Evolutionary conservation across 805 yeast species (phyloP).

Genomic region (Ogataea chonburiensis): DNA sequence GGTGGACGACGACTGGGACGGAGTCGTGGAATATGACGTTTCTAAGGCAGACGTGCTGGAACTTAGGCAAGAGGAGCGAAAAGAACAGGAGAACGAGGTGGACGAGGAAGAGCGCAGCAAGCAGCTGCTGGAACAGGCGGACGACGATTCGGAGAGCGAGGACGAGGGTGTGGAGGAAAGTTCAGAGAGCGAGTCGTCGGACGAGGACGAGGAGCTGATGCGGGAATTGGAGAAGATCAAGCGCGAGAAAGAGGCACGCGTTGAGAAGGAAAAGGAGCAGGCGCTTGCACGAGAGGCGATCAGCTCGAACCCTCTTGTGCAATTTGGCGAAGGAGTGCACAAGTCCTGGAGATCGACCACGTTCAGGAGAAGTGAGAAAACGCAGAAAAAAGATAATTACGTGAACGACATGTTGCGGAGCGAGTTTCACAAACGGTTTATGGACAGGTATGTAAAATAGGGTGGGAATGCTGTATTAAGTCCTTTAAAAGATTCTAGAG

Average conservation of each 20-base stretch:
- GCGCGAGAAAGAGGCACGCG: slow-evolving; percentile 33
- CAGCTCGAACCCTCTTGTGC: slow-evolving; percentile 29
- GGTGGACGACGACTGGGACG: slow-evolving; percentile 31
- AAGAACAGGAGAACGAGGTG: slow-evolving; percentile 29
- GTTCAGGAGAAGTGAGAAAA: slow-evolving; percentile 24
- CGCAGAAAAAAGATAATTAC: slow-evolving; percentile 24
- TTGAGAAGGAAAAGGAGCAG: slow-evolving; percentile 29
- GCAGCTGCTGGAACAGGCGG: slow-evolving; percentile 18
- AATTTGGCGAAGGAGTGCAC: slow-evolving; percentile 10
- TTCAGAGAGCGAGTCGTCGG: slow-evolving; percentile 11
- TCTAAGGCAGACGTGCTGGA: slow-evolving; percentile 19
- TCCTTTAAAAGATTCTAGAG: slow-evolving; percentile 30
- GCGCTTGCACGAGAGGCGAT: slow-evolving; percentile 24
- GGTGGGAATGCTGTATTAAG: too few species aligned
- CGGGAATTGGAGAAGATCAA: slow-evolving; percentile 41
- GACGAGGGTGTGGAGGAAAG: slow-evolving; percentile 21
- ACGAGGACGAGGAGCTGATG: slow-evolving; percentile 40
- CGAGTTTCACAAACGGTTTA: slow-evolving; percentile 41
- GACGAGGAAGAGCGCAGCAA: slow-evolving; percentile 24
- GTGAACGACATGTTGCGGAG: slow-evolving; percentile 37
- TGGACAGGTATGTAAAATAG: slow-evolving; percentile 39
- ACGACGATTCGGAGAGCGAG: slow-evolving; percentile 29
- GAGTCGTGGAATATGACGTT: slow-evolving; percentile 41
- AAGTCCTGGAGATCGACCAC: slow-evolving; percentile 39
- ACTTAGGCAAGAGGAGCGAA: slow-evolving; percentile 18